Conservation (phyloP, 768 basidiomycete genomes). For the Macrocybe gigantea region DNA sequence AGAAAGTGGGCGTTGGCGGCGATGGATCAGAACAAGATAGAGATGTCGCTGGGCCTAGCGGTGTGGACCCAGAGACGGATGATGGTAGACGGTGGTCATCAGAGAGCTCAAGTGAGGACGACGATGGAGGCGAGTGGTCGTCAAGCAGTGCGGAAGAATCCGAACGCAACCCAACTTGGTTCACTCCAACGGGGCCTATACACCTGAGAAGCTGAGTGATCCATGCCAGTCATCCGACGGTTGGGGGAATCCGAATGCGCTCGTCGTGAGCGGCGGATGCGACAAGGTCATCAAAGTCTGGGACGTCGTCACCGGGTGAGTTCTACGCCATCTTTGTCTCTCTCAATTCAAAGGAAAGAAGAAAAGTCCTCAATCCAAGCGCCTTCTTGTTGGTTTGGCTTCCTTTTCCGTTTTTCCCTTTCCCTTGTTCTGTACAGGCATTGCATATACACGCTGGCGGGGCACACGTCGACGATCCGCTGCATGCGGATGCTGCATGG, state of each 20-base stretch:
- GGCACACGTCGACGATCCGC: constrained; percentile 88
- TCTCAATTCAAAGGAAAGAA: no score
- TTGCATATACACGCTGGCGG: constrained; percentile 74
- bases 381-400: neutral
- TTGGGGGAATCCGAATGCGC: constrained; percentile 81
- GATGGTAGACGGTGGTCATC: constrained; percentile 2
- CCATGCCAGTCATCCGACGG: constrained; percentile 69
- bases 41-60: no score
- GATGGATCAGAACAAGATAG: no score
- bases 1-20: no score
- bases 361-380: neutral
- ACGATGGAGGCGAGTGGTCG: constrained; percentile 2
- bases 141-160: no score
- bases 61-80: constrained; percentile 14
- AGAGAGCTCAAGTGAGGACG: neutral
- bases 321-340: neutral
- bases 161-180: no score
- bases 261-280: constrained; percentile 90
- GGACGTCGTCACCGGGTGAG: constrained; percentile 83
- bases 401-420: constrained; percentile 1
- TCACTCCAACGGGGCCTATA: constrained; percentile 2
- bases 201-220: constrained; percentile 35
- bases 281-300: constrained; percentile 90
- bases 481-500: constrained; percentile 86
- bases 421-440: constrained; percentile 25